phyloP scores from a whole-genome alignment of 208 protist genomes.

The Trypanosoma conorhini region DNA sequence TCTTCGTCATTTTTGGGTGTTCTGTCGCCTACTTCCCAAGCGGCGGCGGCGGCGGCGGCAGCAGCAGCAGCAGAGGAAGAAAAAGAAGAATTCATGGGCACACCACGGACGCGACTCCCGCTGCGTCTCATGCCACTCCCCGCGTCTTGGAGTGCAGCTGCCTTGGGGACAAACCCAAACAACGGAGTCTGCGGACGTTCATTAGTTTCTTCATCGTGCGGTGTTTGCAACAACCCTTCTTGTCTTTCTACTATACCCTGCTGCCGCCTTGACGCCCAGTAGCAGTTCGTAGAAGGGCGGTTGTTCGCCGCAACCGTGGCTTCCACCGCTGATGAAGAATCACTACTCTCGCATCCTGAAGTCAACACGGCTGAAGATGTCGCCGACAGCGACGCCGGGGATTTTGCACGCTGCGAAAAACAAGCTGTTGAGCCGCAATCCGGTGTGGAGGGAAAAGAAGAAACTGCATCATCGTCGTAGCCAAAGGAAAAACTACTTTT shows the following conservation, averaged over 20 bases:
- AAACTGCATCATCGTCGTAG: constrained; percentile 20
- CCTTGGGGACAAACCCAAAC: not conserved
- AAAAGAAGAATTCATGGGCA: constrained; percentile 3
- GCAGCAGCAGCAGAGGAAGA: not conserved
- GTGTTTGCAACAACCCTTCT: not conserved
- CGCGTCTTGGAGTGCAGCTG: not conserved
- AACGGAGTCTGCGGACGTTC: not conserved
- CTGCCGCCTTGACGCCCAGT: not conserved
- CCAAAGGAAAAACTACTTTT: constrained; percentile 16
- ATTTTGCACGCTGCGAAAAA: not conserved
- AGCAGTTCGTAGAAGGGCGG: not conserved
- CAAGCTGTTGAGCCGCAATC: not conserved
- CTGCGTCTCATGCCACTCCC: not conserved
- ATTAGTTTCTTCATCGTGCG: not conserved
- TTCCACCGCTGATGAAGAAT: not conserved
- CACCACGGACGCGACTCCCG: constrained; percentile 5
- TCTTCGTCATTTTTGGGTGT: not conserved
- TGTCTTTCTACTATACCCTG: not conserved
- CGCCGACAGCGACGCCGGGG: not conserved
- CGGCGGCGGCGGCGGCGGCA: constrained; percentile 1
- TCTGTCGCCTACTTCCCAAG: not conserved
- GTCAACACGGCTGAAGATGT: not conserved
- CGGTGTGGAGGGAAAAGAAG: constrained; percentile 9
- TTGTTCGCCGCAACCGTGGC: not conserved
- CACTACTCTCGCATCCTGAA: not conserved